Evolutionary conservation across 2,329 filamentous ascomycete genomes (phyloP).

Genomic region (Drechslera avenae): DNA sequence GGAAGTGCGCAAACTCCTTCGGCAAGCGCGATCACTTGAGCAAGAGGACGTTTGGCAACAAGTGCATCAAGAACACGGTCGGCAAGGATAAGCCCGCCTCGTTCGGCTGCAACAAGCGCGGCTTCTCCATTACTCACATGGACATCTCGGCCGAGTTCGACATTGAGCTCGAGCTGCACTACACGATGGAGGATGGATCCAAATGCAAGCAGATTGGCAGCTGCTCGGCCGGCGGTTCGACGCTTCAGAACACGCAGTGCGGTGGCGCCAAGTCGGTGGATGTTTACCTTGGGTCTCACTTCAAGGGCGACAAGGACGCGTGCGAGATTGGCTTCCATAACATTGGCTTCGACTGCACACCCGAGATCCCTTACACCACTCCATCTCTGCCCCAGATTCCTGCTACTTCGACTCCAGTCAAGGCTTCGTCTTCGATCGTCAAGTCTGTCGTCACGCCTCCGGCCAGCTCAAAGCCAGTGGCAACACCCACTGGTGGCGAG

Average conservation of each 20-base stretch:
- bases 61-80: constrained; percentile 52
- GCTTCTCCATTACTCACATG: constrained; percentile 78
- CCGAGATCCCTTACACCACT: constrained; percentile 29
- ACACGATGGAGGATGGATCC: constrained; percentile 81
- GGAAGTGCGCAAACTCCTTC: constrained; percentile 68
- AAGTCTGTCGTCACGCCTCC: constrained; percentile 1
- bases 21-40: constrained; percentile 62
- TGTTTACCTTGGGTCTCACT: constrained; percentile 62
- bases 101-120: constrained; percentile 69
- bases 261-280: constrained; percentile 85
- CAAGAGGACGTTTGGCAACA: constrained; percentile 52
- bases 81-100: constrained; percentile 58
- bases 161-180: constrained; percentile 82
- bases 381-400: constrained; percentile 22
- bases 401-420: constrained; percentile 13
- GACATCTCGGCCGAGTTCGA: constrained; percentile 76
- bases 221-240: constrained; percentile 71
- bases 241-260: constrained; percentile 83
- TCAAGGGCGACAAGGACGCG: constrained; percentile 57
- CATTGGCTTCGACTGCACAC: constrained; percentile 75
- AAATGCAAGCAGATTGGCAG: constrained; percentile 73
- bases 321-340: constrained; percentile 76
- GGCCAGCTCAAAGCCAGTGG: background rate
- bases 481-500: constrained; percentile 5
- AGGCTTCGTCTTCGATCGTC: constrained; percentile 5